Base-by-base conservation (phyloP, 139 green algal species). In the Picochlorum sp. region DNA sequence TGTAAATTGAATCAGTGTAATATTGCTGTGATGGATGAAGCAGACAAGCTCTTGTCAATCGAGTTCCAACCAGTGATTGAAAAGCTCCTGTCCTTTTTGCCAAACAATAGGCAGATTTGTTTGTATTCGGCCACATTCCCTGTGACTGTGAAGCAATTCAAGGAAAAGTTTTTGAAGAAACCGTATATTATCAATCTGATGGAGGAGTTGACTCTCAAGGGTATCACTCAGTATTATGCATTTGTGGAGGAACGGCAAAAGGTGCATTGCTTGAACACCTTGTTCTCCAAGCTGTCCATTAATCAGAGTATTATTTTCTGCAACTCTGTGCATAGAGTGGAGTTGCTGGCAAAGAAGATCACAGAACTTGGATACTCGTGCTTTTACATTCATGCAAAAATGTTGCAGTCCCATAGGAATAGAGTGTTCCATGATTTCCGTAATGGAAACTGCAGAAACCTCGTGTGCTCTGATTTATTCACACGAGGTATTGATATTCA, bases 351-450 rank as follows among this genome's bases (percentile, higher is more conserved):
- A 47, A 98, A 98, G 80, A 98, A 97, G 76, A 96, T 99, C 70
- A 98, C 94, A 2, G 94, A 99, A 86, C 88, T 99, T 49, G 94
- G 94, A 44, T 99, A 99, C 81, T 95, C 82, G 14, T 99, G 94
- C 86, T 99, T 97, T 83, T 99, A 98, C 85, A 99, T 99, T 76
- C 94, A 99, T 71, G 94, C 94, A 30, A 98, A 98, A 80, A 99
- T 99, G 94, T 77, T 96, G 56, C 92, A 98, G 60, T 86, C 72
- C 62, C 92, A 99, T 84, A 86, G 94, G 65, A 99, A 99, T 88
- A 81, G 94, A 58, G 94, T 99, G 23, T 99, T 99, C 81, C 94
- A 99, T 73, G 94, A 99, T 83, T 99, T 99, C 85, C 75, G 94
- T 44, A 97, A 95, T 66, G 94, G 94, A 45, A 79, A 89, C 37